Evolutionary conservation across 2,329 filamentous ascomycete species (phyloP).

Genomic region (Nigrospora osmanthi): DNA sequence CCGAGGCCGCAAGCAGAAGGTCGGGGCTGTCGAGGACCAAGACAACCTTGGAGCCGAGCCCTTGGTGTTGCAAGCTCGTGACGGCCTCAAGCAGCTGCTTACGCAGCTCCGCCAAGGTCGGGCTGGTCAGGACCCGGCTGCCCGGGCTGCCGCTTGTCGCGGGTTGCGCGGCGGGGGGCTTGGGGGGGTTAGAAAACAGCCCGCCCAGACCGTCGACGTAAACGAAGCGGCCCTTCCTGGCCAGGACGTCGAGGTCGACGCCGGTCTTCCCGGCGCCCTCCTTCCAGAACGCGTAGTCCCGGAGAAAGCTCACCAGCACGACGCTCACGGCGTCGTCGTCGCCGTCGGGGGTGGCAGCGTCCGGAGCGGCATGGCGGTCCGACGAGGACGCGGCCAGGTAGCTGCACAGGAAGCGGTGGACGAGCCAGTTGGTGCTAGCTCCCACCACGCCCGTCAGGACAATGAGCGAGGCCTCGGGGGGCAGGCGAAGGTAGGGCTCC

Average conservation of each 20-base stretch:
- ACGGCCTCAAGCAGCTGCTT: constrained; percentile 30
- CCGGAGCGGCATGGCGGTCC: constrained; percentile 3
- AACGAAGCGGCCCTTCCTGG: constrained; percentile 50
- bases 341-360: constrained; percentile 20
- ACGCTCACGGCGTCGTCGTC: constrained; percentile 42
- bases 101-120: constrained; percentile 26
- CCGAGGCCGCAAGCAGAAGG: constrained; percentile 52
- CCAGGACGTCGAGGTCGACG: constrained; percentile 58
- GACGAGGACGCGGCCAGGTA: constrained; percentile 23
- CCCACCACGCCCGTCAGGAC: constrained; percentile 63
- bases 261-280: constrained; percentile 63
- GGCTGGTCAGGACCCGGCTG: constrained; percentile 18
- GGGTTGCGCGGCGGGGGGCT: constrained; percentile 6
- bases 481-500: constrained; percentile 54
- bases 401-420: constrained; percentile 47
- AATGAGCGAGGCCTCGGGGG: constrained; percentile 49
- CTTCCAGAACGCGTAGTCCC: constrained; percentile 72
- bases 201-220: constrained; percentile 70
- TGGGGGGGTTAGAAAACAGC: constrained; percentile 35
- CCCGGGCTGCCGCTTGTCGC: constrained; percentile 3
- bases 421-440: constrained; percentile 58
- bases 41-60: constrained; percentile 33
- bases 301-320: constrained; percentile 75
- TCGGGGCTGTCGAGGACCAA: constrained; percentile 62
- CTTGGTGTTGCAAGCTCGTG: constrained; percentile 19